Evolutionary conservation across 108 stramenopile genomes (phyloP).

Genomic region (Cafeteria roenbergensis): DNA sequence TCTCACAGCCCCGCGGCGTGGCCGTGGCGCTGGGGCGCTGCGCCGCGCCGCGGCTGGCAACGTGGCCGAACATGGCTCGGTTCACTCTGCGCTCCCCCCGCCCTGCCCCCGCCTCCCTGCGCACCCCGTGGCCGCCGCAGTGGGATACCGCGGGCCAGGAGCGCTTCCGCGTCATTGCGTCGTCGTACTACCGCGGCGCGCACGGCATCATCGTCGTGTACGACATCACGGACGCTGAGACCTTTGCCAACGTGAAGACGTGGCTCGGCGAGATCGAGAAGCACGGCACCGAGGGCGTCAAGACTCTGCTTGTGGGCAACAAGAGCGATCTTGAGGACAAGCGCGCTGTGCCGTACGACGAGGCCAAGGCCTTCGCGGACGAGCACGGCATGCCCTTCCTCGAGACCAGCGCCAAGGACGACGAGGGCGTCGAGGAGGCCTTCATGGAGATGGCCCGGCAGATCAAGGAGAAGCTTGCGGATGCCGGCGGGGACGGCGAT

Average conservation of each 20-base stretch:
- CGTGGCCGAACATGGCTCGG: not conserved
- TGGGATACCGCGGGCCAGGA: constrained; percentile 82
- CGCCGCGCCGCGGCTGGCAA: not conserved
- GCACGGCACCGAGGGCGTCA: constrained; percentile 92
- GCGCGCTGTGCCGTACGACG: constrained; percentile 82
- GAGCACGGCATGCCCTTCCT: constrained; percentile 89
- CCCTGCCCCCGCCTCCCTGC: not conserved
- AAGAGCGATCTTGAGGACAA: constrained; percentile 89
- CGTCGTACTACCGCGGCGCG: constrained; percentile 72
- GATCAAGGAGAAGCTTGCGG: constrained; percentile 92
- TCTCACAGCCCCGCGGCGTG: too few species aligned
- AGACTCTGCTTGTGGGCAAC: constrained; percentile 98
- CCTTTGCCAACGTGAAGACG: constrained; percentile 94
- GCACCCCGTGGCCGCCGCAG: not conserved
- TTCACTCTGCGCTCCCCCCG: not conserved
- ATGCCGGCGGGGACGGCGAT: too few species aligned
- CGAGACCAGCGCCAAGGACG: constrained; percentile 96
- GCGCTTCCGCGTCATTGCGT: constrained; percentile 71
- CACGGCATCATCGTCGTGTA: constrained; percentile 96
- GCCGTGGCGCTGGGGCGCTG: too few species aligned
- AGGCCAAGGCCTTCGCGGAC: constrained; percentile 94
- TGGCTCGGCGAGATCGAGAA: constrained; percentile 98
- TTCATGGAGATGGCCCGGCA: constrained; percentile 96
- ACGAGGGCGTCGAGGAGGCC: constrained; percentile 91
- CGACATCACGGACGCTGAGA: constrained; percentile 85